Percentiles rank a stretch among this genome's conserved stretches.
phyloP scores from a whole-genome alignment of 179 eudicot genomes.

The Beta macrorhiza region DNA sequence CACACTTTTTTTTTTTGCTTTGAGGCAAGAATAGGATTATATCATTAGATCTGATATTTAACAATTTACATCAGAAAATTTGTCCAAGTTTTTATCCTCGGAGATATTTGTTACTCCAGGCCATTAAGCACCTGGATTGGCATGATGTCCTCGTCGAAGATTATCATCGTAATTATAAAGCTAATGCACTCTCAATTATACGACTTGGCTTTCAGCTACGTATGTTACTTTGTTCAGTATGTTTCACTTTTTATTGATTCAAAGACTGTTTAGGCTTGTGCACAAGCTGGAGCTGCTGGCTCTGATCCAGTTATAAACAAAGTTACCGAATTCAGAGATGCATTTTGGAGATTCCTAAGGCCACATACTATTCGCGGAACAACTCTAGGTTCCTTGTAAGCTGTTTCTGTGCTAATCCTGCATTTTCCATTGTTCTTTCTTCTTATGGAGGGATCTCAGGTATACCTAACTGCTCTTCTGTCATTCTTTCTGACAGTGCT shows the following conservation, averaged over 20 bases:
- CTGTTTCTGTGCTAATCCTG: conserved; percentile 13
- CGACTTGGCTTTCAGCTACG: conserved; percentile 10
- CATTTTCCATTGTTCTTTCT: background rate
- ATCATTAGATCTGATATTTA: background rate
- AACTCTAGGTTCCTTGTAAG: conserved; percentile 83
- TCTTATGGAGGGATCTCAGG: conserved; percentile 11
- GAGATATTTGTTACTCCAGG: background rate
- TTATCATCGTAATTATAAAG: conserved; percentile 1
- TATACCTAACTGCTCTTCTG: conserved; percentile 15
- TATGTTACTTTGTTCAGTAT: conserved; percentile 1
- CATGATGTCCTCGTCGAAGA: background rate
- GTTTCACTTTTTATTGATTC: conserved; percentile 28
- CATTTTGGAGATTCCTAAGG: conserved; percentile 95
- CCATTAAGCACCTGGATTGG: background rate
- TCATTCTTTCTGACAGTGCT: conserved; percentile 59
- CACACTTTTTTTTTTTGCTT: background rate
- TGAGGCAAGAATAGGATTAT: background rate
- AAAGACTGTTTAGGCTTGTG: conserved; percentile 61
- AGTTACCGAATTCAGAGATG: conserved; percentile 62
- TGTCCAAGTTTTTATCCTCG: background rate
- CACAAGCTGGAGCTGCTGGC: conserved; percentile 79
- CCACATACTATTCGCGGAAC: conserved; percentile 99
- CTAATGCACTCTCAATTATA: background rate
- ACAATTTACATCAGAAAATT: background rate
- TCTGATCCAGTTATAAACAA: conserved; percentile 61